Conservation (phyloP, 2,329 filamentous ascomycete genomes). For the Alternaria angustiovoidea region DNA sequence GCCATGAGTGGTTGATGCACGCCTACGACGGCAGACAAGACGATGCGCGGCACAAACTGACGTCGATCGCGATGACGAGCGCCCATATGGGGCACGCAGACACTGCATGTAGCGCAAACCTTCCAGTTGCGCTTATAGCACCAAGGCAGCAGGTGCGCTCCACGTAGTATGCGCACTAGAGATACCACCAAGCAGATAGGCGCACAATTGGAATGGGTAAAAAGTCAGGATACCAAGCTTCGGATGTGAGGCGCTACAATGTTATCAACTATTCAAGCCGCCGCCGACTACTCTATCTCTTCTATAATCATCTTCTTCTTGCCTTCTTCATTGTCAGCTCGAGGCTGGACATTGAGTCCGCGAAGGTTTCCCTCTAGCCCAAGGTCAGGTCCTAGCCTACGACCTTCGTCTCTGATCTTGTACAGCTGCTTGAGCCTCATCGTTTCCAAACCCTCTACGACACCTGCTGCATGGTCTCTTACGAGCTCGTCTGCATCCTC, state of each 20-base stretch:
- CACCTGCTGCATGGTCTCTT: slow-evolving; percentile 70
- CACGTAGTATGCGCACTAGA: slow-evolving; percentile 13
- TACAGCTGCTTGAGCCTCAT: slow-evolving; percentile 65
- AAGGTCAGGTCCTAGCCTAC: slow-evolving; percentile 34
- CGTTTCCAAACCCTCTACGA: slow-evolving; percentile 71
- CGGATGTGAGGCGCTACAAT: slow-evolving; percentile 10
- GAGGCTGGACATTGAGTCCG: slow-evolving; percentile 55
- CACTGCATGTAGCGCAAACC: not conserved
- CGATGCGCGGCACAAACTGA: slow-evolving; percentile 4
- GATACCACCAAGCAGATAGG: slow-evolving; percentile 24
- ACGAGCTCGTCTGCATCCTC: slow-evolving; percentile 75
- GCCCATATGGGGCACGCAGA: not conserved
- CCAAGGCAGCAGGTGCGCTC: slow-evolving; percentile 9
- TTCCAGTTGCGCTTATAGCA: not conserved
- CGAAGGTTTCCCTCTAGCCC: slow-evolving; percentile 52
- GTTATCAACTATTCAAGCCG: slow-evolving; percentile 1
- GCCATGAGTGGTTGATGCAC: slow-evolving; percentile 51
- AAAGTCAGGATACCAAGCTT: slow-evolving; percentile 15
- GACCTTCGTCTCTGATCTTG: slow-evolving; percentile 43
- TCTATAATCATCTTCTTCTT: slow-evolving; percentile 59
- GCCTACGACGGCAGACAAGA: not conserved
- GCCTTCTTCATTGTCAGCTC: slow-evolving; percentile 2
- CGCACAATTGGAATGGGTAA: slow-evolving; percentile 15
- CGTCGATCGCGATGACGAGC: not conserved
- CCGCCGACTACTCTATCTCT: slow-evolving; percentile 63